Evolutionary conservation across 352 stramenopile species (phyloP), one percentile per base, ranked within the genome.

Genomic region (Pythium graminicola): DNA sequence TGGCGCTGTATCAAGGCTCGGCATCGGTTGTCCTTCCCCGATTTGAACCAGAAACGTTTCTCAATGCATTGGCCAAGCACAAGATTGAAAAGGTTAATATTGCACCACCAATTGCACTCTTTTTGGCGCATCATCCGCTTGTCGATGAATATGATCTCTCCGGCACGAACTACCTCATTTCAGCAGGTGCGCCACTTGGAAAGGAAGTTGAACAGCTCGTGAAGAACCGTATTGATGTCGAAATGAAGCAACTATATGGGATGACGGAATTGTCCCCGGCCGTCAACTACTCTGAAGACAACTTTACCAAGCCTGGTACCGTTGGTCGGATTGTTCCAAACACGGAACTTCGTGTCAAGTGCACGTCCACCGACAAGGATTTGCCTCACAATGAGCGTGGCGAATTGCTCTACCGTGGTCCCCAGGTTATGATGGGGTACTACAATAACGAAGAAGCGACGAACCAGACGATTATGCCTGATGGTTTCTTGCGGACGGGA

Each of bases 71-170:
- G 28, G 55, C 60, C 5, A 81, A 54, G 6, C 76, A 80, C 60
- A 78, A 83, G 39, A 54, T 62, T 31, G 36, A 65, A 24, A 56
- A 52, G 6, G 68, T 66, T 1, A 64, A 84, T 51, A 79, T 98
- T 31, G 93, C 97, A 7, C 93, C 94, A 19, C 90, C 93, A 6
- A 77, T 94, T 20, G 69, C 81, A 1, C 44, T 92, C 1, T 85
- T 81, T 51, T 70, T 97, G 4, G 85, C 81, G 1, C 91, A 97
- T 64, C 67, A 95, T 61, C 88, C 88, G 8, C 40, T 95, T 1
- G 85, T 98, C 14, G 89, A 97, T 43, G 70, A 95, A 8, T 97
- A 95, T 64, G 83, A 98, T 60, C 65, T 98, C 14, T 85, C 67
- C 1, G 83, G 67, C n/a, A 76, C 95, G 22, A 54, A 79, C 47